Percentiles rank a stretch among this genome's conserved stretches.
phyloP scores from a whole-genome alignment of 768 basidiomycete species.

The Suillus hirtellus region DNA sequence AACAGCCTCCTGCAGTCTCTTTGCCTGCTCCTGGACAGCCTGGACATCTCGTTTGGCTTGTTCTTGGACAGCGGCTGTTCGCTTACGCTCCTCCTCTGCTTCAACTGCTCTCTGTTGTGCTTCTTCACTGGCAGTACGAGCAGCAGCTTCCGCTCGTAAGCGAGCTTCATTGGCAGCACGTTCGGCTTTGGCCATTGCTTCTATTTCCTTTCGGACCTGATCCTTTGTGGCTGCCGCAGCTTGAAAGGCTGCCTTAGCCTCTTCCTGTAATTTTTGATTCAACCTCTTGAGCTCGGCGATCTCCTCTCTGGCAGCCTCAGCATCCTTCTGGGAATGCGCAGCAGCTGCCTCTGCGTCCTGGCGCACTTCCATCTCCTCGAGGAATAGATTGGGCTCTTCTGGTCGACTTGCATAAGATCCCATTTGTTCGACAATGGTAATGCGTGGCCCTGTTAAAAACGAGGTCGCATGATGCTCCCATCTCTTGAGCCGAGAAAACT shows the following conservation, averaged over 20 bases:
- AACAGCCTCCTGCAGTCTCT: conserved; percentile 10
- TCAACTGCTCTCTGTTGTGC: not conserved
- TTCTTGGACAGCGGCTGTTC: conserved; percentile 11
- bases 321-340: not conserved
- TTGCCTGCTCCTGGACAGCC: conserved; percentile 4
- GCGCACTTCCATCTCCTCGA: conserved; percentile 6
- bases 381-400: conserved; percentile 1
- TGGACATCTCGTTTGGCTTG: conserved; percentile 13
- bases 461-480: not conserved
- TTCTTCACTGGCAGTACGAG: not conserved
- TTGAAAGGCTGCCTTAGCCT: not conserved
- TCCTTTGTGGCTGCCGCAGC: not conserved
- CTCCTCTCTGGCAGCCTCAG: no score
- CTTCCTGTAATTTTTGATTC: not conserved
- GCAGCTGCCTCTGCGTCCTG: conserved; percentile 8
- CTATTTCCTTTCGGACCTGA: not conserved
- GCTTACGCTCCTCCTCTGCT: conserved; percentile 14
- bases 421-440: not conserved
- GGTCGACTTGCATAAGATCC: not conserved
- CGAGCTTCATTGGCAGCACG: conserved; percentile 10
- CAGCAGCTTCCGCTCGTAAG: conserved; percentile 6
- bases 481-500: not conserved
- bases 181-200: not conserved
- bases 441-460: not conserved
- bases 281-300: no score